These are phyloP conservation scores for Entrophospora sp. DNA, from an alignment of 192 early-diverging fungal species.

Conservation along the genomic window DNA sequence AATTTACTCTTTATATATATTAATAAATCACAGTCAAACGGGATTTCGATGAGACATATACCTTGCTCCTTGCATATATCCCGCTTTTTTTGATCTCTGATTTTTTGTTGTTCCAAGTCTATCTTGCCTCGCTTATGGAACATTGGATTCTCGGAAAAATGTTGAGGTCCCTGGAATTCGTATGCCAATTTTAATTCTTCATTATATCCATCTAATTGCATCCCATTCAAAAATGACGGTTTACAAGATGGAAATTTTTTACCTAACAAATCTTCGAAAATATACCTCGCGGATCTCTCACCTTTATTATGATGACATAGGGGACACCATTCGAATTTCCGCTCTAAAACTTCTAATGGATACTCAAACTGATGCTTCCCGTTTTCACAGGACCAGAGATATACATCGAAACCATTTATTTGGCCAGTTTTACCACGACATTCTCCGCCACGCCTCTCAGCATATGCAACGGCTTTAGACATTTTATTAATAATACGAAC, in stretches of 20 bases:
- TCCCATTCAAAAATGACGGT: neutral
- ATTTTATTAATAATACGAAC: too few relatives aligned
- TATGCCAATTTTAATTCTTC: neutral
- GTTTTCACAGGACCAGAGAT: constrained; percentile 5
- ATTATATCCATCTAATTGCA: constrained; percentile 1
- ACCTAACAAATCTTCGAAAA: constrained; percentile 4
- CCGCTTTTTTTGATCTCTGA: neutral
- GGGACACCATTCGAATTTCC: neutral
- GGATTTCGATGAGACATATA: neutral
- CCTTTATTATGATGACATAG: neutral
- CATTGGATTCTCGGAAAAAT: neutral
- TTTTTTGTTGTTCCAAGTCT: neutral
- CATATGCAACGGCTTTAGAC: too few relatives aligned
- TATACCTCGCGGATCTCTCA: neutral
- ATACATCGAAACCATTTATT: neutral
- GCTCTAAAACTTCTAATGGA: neutral
- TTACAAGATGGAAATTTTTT: neutral
- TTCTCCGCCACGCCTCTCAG: neutral
- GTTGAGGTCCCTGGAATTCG: neutral
- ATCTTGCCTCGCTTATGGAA: neutral
- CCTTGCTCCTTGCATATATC: neutral
- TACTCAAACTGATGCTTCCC: neutral
- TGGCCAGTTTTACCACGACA: neutral
- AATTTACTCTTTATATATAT: neutral
- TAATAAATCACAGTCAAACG: neutral